Conservation (phyloP, 345 rosid species). For the Eucalyptus erythrocorys region DNA sequence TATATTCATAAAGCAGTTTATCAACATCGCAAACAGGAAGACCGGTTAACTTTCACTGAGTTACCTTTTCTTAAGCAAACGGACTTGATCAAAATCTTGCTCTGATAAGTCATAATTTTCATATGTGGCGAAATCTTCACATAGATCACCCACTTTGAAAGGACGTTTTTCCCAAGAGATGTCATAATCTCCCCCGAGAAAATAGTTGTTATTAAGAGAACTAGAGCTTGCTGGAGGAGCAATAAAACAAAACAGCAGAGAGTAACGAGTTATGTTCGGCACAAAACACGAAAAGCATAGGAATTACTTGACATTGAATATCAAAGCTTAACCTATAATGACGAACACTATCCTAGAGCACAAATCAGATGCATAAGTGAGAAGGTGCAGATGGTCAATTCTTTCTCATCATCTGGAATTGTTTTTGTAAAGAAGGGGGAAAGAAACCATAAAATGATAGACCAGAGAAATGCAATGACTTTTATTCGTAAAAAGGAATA, state of each 20-base stretch:
- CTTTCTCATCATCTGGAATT: not conserved
- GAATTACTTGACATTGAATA: not conserved
- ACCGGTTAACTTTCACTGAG: not conserved
- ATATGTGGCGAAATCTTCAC: slow-evolving; percentile 14
- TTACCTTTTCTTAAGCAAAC: slow-evolving; percentile 38
- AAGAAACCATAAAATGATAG: not conserved
- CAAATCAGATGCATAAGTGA: not conserved
- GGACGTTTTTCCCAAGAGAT: slow-evolving; percentile 25
- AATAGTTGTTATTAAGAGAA: not conserved
- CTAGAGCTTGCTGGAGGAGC: not conserved
- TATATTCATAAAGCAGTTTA: not conserved
- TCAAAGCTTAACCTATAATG: not conserved
- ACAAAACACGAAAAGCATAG: not conserved
- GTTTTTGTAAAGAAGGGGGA: not conserved
- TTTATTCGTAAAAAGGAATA: not conserved
- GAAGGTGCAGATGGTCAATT: not conserved
- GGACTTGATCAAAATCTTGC: slow-evolving; percentile 20
- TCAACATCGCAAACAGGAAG: not conserved
- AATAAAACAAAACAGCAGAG: slow-evolving; percentile 3
- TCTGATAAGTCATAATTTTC: slow-evolving; percentile 14
- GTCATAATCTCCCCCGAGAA: not conserved
- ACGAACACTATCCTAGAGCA: not conserved
- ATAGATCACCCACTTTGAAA: slow-evolving; percentile 7
- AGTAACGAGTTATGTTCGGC: slow-evolving; percentile 3
- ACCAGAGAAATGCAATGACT: not conserved